Evolutionary conservation across 2,329 filamentous ascomycete genomes (phyloP).

Genomic region (Microcyclosporella mali): DNA sequence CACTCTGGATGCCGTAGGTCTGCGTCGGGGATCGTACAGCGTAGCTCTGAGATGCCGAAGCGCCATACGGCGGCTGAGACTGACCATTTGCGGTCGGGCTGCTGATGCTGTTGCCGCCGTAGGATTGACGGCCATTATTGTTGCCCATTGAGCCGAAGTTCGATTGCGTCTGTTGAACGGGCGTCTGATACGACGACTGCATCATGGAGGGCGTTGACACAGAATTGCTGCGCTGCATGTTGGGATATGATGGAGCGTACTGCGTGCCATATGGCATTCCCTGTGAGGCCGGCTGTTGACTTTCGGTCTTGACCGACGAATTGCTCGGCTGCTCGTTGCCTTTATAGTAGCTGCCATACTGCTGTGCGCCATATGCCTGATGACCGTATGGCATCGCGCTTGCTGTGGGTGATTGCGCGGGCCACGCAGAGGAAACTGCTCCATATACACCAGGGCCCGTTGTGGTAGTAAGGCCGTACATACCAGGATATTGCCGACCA

Average conservation of each 20-base stretch:
- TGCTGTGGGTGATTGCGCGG: slow-evolving; percentile 21
- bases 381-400: slow-evolving; percentile 22
- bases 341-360: slow-evolving; percentile 26
- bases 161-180: slow-evolving; percentile 20
- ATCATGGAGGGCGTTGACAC: slow-evolving; percentile 24
- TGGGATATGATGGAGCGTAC: slow-evolving; percentile 23
- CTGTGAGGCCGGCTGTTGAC: slow-evolving; percentile 19
- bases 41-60: slow-evolving; percentile 22
- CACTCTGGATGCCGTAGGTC: slow-evolving; percentile 25
- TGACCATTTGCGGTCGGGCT: slow-evolving; percentile 26
- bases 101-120: slow-evolving; percentile 17
- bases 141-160: slow-evolving; percentile 23
- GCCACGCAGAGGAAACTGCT: slow-evolving; percentile 23
- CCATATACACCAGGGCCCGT: slow-evolving; percentile 24
- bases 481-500: slow-evolving; percentile 24
- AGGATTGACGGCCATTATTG: slow-evolving; percentile 20
- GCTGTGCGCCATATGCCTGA: slow-evolving; percentile 20
- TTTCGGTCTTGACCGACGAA: slow-evolving; percentile 23
- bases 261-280: slow-evolving; percentile 24
- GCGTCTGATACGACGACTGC: slow-evolving; percentile 24
- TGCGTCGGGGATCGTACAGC: slow-evolving; percentile 28
- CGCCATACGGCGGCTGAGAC: slow-evolving; percentile 22
- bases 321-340: slow-evolving; percentile 19
- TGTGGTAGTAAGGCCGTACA: slow-evolving; percentile 26
- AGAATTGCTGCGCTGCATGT: slow-evolving; percentile 23